phyloP scores from a whole-genome alignment of 78 protist species.

The Mastigamoeba balamuthi region DNA sequence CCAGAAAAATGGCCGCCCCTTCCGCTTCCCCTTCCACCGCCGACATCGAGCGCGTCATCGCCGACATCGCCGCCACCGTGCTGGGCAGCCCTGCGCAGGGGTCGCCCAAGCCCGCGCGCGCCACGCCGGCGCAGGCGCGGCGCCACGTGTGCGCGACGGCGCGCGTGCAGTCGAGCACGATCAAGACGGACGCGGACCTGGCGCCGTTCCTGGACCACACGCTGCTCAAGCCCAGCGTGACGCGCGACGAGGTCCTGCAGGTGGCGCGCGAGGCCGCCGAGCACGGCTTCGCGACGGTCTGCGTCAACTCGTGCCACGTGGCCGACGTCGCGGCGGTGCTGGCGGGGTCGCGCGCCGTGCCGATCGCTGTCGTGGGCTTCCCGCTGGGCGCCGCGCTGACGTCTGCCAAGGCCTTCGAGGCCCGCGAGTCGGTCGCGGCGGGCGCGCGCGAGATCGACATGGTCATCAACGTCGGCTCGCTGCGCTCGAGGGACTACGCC shows the following conservation, averaged over 20 bases:
- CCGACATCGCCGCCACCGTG: too few species aligned
- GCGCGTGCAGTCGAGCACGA: too few species aligned
- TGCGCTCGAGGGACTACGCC: constrained; percentile 9
- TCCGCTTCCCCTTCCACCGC: too few species aligned
- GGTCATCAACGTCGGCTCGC: constrained; percentile 49
- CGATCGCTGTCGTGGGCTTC: constrained; percentile 54
- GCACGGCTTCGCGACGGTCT: constrained; percentile 46
- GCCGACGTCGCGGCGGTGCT: background rate
- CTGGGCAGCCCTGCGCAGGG: too few species aligned
- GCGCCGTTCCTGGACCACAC: constrained; percentile 58
- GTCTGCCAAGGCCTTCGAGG: constrained; percentile 26
- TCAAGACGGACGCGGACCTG: background rate
- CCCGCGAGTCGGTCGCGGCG: background rate
- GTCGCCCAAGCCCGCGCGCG: too few species aligned
- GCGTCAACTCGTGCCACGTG: constrained; percentile 46
- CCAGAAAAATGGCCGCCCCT: too few species aligned
- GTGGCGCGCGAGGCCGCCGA: constrained; percentile 43
- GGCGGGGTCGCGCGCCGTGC: background rate
- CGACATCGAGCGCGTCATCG: too few species aligned
- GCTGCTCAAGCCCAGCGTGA: constrained; percentile 22
- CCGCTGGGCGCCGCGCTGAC: constrained; percentile 59
- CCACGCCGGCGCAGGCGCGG: too few species aligned
- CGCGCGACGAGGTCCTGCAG: background rate
- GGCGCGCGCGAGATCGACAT: constrained; percentile 64
- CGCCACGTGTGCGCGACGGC: too few species aligned